A percentile compares a stretch with the other conserved stretches of the same genome.
These are phyloP conservation scores for Handroanthus guayacan DNA, from an alignment of 257 asterid genomes.

Conservation along the genomic window DNA sequence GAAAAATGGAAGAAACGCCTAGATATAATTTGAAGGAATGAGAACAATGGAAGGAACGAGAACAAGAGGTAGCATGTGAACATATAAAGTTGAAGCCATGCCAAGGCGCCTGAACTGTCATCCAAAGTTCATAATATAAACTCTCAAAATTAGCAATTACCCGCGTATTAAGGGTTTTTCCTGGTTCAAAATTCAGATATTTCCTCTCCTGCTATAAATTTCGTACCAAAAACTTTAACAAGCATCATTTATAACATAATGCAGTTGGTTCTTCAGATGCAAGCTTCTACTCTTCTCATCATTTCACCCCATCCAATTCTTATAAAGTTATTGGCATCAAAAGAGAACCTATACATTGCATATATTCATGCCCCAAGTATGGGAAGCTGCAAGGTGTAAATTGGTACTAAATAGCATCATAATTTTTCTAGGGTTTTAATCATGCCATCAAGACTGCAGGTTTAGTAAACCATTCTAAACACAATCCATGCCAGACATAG, in stretches of 20 bases:
- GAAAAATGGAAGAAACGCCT: slow-evolving; percentile 4
- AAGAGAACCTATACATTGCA: background rate
- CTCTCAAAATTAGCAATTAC: background rate
- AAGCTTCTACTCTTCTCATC: background rate
- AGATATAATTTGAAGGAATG: background rate
- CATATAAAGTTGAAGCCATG: background rate
- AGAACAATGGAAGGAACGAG: slow-evolving; percentile 3
- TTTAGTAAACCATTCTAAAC: background rate
- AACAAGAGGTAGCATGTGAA: background rate
- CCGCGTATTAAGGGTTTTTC: background rate
- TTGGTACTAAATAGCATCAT: background rate
- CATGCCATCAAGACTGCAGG: background rate
- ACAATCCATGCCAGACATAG: no score
- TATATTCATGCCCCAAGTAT: background rate
- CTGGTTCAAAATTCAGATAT: background rate
- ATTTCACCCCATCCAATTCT: background rate
- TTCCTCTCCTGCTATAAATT: background rate
- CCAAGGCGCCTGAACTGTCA: slow-evolving; percentile 4
- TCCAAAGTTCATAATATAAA: background rate
- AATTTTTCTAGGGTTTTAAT: background rate
- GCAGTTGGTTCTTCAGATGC: background rate
- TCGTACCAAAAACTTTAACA: no score
- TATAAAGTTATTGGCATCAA: slow-evolving; percentile 11
- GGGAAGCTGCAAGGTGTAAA: no score
- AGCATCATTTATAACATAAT: background rate